Evolutionary conservation across 164 flowering plant genomes (phyloP).

Genomic region (Stephania japonica): DNA sequence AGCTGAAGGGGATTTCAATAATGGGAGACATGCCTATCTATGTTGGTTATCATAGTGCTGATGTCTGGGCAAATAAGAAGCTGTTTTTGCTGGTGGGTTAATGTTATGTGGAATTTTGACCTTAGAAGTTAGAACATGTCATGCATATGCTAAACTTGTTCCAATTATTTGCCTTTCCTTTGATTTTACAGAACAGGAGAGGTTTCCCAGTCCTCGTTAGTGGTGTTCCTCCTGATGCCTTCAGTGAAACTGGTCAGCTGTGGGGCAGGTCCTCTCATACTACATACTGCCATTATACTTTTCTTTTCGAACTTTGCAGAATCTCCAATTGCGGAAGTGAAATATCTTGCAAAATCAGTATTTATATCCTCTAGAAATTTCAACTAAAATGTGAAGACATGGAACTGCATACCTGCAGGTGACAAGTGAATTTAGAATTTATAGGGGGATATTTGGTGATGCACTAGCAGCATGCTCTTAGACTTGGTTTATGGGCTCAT

Average conservation of each 20-base stretch:
- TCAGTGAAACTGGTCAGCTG: constrained; percentile 97
- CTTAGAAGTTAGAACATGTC: neutral
- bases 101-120: neutral
- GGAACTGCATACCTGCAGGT: neutral
- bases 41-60: constrained; percentile 98
- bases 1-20: constrained; percentile 66
- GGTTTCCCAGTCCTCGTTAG: constrained; percentile 91
- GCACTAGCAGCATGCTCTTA: neutral
- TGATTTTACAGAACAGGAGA: constrained; percentile 51
- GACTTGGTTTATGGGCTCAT: neutral
- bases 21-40: constrained; percentile 99
- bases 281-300: constrained; percentile 3
- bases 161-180: constrained; percentile 3
- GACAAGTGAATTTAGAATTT: neutral
- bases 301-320: neutral
- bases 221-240: constrained; percentile 99
- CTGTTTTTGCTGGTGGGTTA: constrained; percentile 74
- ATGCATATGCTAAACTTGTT: neutral
- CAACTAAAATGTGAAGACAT: neutral
- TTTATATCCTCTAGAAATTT: neutral
- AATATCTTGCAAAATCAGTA: neutral
- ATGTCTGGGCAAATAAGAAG: constrained; percentile 95
- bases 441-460: neutral
- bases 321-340: neutral
- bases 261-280: constrained; percentile 77